Evolutionary conservation across 176 grass and related monocot genomes (phyloP).

Genomic region (Lolium rigidum): DNA sequence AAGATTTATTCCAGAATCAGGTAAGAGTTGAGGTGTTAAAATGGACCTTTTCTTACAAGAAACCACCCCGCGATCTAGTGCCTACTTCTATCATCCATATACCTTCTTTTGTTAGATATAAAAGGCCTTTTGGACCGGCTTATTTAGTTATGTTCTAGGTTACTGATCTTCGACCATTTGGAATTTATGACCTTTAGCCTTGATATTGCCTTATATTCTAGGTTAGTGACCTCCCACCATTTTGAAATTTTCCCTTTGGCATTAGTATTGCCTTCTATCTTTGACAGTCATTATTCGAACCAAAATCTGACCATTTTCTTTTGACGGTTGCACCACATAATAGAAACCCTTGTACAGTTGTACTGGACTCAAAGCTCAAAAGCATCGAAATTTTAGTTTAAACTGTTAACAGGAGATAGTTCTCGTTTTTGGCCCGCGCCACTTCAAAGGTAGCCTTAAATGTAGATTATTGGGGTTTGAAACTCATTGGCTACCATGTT

Average conservation of each 20-base stretch:
- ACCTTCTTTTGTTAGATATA: neutral
- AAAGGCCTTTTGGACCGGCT: neutral
- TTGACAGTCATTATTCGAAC: neutral
- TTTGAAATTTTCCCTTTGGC: neutral
- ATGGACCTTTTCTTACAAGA: neutral
- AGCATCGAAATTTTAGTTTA: constrained; percentile 3
- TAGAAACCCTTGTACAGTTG: constrained; percentile 1
- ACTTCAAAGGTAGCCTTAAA: neutral
- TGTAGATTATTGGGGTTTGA: neutral
- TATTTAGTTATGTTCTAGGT: neutral
- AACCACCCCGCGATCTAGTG: neutral
- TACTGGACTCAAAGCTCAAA: neutral
- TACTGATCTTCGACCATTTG: neutral
- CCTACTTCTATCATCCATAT: neutral
- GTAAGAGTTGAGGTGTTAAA: constrained; percentile 20
- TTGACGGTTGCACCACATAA: neutral
- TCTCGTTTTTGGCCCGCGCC: neutral
- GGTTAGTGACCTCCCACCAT: neutral
- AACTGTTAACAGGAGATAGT: neutral
- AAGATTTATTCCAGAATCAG: neutral
- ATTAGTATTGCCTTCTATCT: neutral
- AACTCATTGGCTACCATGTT: neutral
- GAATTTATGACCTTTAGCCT: neutral
- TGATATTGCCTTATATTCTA: neutral
- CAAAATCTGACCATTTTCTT: neutral